Base-by-base conservation (phyloP, 2,329 filamentous ascomycete species). In the Aspergillus neotritici region DNA sequence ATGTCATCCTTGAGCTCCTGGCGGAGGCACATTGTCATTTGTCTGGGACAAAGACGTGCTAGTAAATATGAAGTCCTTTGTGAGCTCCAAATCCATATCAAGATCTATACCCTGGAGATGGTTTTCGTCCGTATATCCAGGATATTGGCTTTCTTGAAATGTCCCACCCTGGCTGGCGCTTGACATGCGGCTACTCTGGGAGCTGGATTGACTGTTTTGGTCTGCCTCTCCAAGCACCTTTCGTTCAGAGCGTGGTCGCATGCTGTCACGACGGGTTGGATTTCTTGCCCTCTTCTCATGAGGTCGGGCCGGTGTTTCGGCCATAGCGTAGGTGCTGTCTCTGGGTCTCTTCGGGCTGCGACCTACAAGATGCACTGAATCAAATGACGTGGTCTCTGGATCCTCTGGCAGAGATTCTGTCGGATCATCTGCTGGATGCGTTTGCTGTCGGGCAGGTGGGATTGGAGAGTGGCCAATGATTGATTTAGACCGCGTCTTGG, bases 31-130 rank as follows among this genome's bases (percentile, higher is more conserved):
- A 21, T 41, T 46, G 31, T 55, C 49, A 28, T 55, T 54, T 4
- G 52, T 44, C 6, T 53, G 53, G 4, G 61, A 59, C 14, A 61
- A 45, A 10, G 56, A 53, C 4, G 63, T 64, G 30, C 61, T 64
- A 10, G 57, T 61, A 31, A 66, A 65, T 12, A 66, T 33, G 32
- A 63, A 63, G 15, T 66, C 61, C 30, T 60, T 64, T 0, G 61
- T 60, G 40, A 64, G 64, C 35, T 67, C 64, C 40, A 65, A 34
- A 31, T 63, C 58, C 55, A 62, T 55, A 37, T 62, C 60, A 41
- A 64, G 41, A 37, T 64, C 56, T n/a, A 65, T 31, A 29, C 51
- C 47, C 13, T 58, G 55, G 13, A 64, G 40, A 14, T 48, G 50
- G 28, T 58, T 54, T 9, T 53, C 53, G 21, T 56, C 51, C n/a